Base-by-base conservation (phyloP, 2,329 filamentous ascomycete genomes). In the Colletotrichum noveboracense region DNA sequence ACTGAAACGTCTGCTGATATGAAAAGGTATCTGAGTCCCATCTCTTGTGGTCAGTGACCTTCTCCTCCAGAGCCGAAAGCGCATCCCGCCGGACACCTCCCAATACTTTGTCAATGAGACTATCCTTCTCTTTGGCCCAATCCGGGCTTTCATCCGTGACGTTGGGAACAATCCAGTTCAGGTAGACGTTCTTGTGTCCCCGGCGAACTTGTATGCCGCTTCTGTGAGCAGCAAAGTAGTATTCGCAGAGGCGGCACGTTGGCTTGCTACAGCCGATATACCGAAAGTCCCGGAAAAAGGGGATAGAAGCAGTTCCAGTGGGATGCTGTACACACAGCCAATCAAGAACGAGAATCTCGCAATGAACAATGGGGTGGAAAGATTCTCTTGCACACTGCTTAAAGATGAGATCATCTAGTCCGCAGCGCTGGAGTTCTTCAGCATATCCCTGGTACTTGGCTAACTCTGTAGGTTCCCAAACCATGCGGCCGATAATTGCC, bases 181-280 rank as follows among this genome's bases (percentile, higher is more conserved):
- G 34, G 70, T 79, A 79, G 6, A 79, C 16, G 21, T 79, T 79
- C 12, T 60, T 62, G 62, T 79, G 78, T 7, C 71, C 24, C 4
- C 70, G 24, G 16, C 77, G 75, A 5, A 77, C 77, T 32, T 65
- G 38, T 8, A 79, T 64, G n/a, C 74, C 71, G 65, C 75, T 71
- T 9, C 26, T 52, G 12, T 74, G 66, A 3, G 70, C 71, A 16
- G 52, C 65, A 38, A 80, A 79, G 38, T 79, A 80, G 62, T 77
- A 79, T 10, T 76, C 69, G 62, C 79, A 80, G 7, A 79, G 71
- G 0, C 76, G 70, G 34, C 79, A 80, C 1, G 79, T 77, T 6
- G 78, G 79, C 71, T 80, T 79, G 74, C 79, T 80, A 65, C 71
- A 74, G 5, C 76, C 79, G 7, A 79, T 80, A 67, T 79, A 80